Base-by-base conservation (phyloP, 176 grass and related monocot genomes). In the Musa beccarii region DNA sequence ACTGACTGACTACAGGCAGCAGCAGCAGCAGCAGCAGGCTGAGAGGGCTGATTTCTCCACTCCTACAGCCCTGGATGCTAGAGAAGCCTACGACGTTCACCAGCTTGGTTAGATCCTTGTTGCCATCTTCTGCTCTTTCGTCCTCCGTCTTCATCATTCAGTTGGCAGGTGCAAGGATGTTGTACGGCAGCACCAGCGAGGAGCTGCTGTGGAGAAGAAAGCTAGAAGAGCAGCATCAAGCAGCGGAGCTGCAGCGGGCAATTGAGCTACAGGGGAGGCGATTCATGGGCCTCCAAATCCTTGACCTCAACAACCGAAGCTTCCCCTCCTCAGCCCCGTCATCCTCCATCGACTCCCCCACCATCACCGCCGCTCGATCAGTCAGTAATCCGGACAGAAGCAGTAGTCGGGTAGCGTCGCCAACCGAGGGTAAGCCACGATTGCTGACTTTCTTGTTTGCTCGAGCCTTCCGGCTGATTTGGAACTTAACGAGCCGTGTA, bases 211-310 rank as follows among this genome's bases (percentile, higher is more conserved):
- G 88, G 21, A 79, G 93, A 55, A 87, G 87, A 74, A 90, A 88
- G 52, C 73, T 97, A 54, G 90, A 97, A 64, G 93, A 96, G 64
- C 81, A 92, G 59, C 89, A 96, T 78, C 93, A 96, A 29, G 87
- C 81, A 0, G 85, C 79, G 0, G 89, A 96, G 26, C 69, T 96
- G 74, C 93, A 96, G 49, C 73, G 22, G 22, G 22, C 23, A 19
- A 22, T 73, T 21, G 79, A 82, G 49, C 49, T 82, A 13, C 79
- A 86, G 51, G 24, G 54, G 1, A 65, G 70, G 20, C 62, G 79
- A 1, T 86, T 82, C 79, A 79, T 82, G 76, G 75, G 71, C 49
- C 63, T 86, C 63, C 75, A 82, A 0, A 75, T 79, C 55, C 17
- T 69, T 15, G 80, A 76, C 50, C 79, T 82, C 62, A 75, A 79